Conservation (phyloP, 345 rosid species). For the Clausena lansium region DNA sequence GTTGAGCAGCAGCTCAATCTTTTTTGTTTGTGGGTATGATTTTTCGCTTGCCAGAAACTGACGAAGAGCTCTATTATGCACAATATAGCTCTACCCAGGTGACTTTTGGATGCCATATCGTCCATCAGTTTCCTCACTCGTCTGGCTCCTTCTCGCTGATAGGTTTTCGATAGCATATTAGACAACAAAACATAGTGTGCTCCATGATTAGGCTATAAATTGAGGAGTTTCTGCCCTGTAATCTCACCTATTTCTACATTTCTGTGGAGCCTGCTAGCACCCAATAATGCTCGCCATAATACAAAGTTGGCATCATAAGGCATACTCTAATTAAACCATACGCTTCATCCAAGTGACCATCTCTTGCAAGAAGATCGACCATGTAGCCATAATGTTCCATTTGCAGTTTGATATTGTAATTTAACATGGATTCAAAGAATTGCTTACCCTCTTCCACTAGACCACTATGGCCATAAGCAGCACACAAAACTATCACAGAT, state of each 20-base stretch:
- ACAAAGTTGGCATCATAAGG: slow-evolving; percentile 50
- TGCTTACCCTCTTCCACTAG: slow-evolving; percentile 45
- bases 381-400: slow-evolving; percentile 62
- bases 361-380: slow-evolving; percentile 66
- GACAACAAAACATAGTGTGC: slow-evolving; percentile 34
- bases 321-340: slow-evolving; percentile 40
- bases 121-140: slow-evolving; percentile 40
- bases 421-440: slow-evolving; percentile 41
- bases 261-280: slow-evolving; percentile 39
- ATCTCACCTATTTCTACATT: slow-evolving; percentile 30
- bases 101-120: slow-evolving; percentile 33
- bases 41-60: slow-evolving; percentile 27
- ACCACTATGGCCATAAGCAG: slow-evolving; percentile 60
- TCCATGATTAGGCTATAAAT: slow-evolving; percentile 37
- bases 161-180: slow-evolving; percentile 30
- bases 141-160: slow-evolving; percentile 34
- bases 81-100: slow-evolving; percentile 33
- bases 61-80: slow-evolving; percentile 30
- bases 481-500: slow-evolving; percentile 54
- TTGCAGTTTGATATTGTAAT: slow-evolving; percentile 30
- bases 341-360: slow-evolving; percentile 54
- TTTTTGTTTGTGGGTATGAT: slow-evolving; percentile 21
- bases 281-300: slow-evolving; percentile 45
- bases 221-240: slow-evolving; percentile 25
- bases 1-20: slow-evolving; percentile 29